Base-by-base conservation (phyloP, 441 rosid species). In the Erodium texanum region DNA sequence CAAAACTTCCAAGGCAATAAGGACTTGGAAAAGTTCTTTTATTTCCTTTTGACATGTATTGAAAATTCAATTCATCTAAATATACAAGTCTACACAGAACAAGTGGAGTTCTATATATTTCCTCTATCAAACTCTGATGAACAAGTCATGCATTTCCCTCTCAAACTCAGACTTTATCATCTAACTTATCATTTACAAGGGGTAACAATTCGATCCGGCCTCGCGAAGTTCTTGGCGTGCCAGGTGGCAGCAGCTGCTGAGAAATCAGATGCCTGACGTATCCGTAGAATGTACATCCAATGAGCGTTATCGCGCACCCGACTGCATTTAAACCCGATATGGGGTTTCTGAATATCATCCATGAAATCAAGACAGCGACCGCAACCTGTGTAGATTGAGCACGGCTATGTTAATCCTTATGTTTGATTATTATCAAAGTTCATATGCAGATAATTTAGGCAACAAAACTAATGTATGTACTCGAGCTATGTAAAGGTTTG, bases 221-320 rank as follows among this genome's bases (percentile, higher is more conserved):
- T 74, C 90, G 84, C 0, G 97, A 96, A 12, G 99, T 89, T 56
- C 92, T 80, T 15, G 98, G 98, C 15, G 89, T 85, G 70, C 93
- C 75, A 7, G 76, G 76, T 6, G 84, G 79, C 0, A 88, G 87
- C 1, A 73, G 71, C 77, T 86, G 96, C 65, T 91, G 96, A 1
- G 96, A 81, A 15, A 94, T 85, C 88, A 73, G 76, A 76, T 94
- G 97, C 67, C 99, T 83, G 64, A 92, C 90, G 16, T 89, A 92
- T 34, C 99, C 99, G 20, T 94, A 94, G 76, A 92, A 92, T 0
- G 98, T 94, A 76, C 99, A 94, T 7, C 98, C 99, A 62, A 85
- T 67, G 22, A 89, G 96, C 3, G 99, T 94, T 11, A 94, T 86
- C 2, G 76, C 97, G 63, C 99, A 94, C 72, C 99, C 99, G 56